These are phyloP conservation scores for Fusarium buharicum DNA, from an alignment of 2,329 filamentous ascomycete species.

Conservation along the genomic window DNA sequence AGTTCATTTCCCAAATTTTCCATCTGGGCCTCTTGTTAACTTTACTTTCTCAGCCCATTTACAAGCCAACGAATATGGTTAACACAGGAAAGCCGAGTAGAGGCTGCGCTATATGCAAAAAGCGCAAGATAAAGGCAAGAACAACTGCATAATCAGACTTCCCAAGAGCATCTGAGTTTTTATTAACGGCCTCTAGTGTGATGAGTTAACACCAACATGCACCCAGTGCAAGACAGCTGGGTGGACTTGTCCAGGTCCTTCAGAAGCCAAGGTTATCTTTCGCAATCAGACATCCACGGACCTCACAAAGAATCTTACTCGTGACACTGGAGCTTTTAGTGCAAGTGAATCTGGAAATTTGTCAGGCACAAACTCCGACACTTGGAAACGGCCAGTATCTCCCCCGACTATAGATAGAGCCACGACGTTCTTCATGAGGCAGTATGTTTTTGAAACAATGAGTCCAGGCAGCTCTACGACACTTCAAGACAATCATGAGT, in stretches of 20 bases:
- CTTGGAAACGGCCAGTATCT: conserved; percentile 19
- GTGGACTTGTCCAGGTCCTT: conserved; percentile 32
- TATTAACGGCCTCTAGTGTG: conserved; percentile 19
- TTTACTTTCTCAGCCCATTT: too few species aligned
- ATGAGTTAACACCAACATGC: conserved; percentile 26
- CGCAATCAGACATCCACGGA: conserved; percentile 20
- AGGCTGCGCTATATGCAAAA: conserved; percentile 36
- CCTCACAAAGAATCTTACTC: not conserved
- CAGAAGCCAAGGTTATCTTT: conserved; percentile 17
- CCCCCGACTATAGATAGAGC: conserved; percentile 25
- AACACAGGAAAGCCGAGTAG: conserved; percentile 37
- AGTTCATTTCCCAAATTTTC: too few species aligned
- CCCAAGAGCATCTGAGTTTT: not conserved
- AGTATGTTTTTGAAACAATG: conserved; percentile 20
- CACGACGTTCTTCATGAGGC: conserved; percentile 34
- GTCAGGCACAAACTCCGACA: not conserved
- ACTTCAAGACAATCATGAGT: conserved; percentile 21
- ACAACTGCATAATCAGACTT: not conserved
- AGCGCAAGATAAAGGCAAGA: conserved; percentile 36
- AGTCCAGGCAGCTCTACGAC: not conserved
- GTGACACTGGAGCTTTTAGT: not conserved
- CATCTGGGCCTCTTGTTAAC: too few species aligned
- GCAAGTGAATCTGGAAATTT: not conserved
- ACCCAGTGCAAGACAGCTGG: conserved; percentile 31
- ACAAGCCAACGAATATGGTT: conserved; percentile 11